Evolutionary conservation across 208 protist genomes (phyloP), one percentile per base, ranked within the genome.

Genomic region (Leishmania aethiopica): DNA sequence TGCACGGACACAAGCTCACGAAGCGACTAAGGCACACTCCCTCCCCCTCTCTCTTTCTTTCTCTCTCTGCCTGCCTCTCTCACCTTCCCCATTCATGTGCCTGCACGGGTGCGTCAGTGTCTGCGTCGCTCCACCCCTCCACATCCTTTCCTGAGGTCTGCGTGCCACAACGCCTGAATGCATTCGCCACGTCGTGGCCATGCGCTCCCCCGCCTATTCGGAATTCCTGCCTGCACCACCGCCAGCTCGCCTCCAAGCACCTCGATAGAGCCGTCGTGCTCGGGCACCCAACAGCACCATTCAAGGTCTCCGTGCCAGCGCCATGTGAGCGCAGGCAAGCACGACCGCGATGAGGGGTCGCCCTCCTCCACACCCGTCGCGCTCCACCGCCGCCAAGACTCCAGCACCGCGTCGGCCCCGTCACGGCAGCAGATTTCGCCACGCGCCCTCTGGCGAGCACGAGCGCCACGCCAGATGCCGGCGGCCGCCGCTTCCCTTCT

Each of bases 131-230:
- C 35, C 42, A 3, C 40, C 6, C 25, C 3, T 3, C 35, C 32
- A 10, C n/a, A 51, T 45, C 73, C 51, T 77, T 28, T 15, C 3
- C 5, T 62, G 17, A 77, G 15, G 3, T 32, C 8, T 32, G 2
- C 19, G 35, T 51, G 35, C 15, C 6, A 35, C 15, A 37, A 13
- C 42, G 10, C 37, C 45, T 35, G 57, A 78, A 86, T 81, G 79
- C 81, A 85, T 47, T 79, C 74, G 2, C 79, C 84, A 45, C 84
- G 71, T 37, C 71, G 75, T 73, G 74, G 47, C 1, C 75, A 84
- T 67, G 80, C 55, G 11, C 55, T 69, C 19, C n/a, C 66, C 45
- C 80, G 57, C n/a, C 42, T 59, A 62, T 25, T 62, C 22, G 64
- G 25, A 3, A 49, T 53, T 2, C 3, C 67, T 17, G 47, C 37